Conservation (phyloP, 305 asterid species). For the Fraxinus sp. region DNA sequence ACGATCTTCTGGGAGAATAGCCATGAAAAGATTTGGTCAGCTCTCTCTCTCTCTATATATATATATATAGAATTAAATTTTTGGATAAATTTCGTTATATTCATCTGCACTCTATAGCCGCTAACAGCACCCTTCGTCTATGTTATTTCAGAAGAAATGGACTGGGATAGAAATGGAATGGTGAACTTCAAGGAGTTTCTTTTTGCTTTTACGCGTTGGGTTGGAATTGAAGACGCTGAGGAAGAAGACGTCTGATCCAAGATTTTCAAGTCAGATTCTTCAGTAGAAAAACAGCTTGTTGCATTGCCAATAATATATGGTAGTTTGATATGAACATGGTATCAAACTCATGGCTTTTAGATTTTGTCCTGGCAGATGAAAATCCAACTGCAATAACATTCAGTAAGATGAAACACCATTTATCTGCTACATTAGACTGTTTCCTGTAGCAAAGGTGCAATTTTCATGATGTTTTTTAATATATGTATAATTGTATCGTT, state of each 20-base stretch:
- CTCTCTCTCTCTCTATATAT: slow-evolving; percentile 17
- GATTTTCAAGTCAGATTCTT: not conserved
- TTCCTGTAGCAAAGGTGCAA: not conserved
- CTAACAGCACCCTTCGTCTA: not conserved
- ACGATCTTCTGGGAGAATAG: slow-evolving; percentile 83
- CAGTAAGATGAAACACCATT: not conserved
- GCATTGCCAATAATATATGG: not conserved
- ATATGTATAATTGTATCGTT: not conserved
- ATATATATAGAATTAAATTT: not conserved
- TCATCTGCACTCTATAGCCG: not conserved
- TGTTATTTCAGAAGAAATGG: slow-evolving; percentile 80
- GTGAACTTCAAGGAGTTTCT: slow-evolving; percentile 87
- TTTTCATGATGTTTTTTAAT: not conserved
- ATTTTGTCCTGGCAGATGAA: not conserved
- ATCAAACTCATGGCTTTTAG: not conserved
- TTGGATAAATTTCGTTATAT: not conserved
- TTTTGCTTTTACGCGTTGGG: slow-evolving; percentile 85
- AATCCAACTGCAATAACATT: not conserved
- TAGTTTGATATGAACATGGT: not conserved
- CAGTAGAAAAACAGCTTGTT: not conserved
- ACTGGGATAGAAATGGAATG: slow-evolving; percentile 86
- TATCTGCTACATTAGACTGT: not conserved
- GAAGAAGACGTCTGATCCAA: slow-evolving; percentile 29
- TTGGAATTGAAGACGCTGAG: slow-evolving; percentile 63
- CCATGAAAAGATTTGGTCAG: slow-evolving; percentile 86